Percentiles rank a stretch among this genome's conserved stretches.
These are phyloP conservation scores for Myrica gale DNA, from an alignment of 306 rosid species.

Conservation along the genomic window DNA sequence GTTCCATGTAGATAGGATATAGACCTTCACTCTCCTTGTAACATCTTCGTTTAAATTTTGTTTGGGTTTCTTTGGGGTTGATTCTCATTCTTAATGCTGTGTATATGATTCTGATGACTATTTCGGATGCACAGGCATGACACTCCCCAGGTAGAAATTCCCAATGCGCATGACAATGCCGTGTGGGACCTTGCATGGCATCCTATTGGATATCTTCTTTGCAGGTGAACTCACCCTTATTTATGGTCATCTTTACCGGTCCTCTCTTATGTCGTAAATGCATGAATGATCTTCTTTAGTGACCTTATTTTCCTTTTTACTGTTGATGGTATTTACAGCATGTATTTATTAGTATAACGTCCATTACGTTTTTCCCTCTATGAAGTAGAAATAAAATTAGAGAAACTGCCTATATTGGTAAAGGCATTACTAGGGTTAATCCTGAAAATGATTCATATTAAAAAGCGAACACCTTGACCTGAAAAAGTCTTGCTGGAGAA, in stretches of 20 bases:
- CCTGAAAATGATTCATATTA: not conserved
- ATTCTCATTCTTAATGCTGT: not conserved
- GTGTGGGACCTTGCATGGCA: conserved; percentile 99
- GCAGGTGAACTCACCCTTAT: conserved; percentile 62
- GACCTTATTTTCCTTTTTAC: not conserved
- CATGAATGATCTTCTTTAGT: not conserved
- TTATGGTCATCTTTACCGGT: conserved; percentile 10
- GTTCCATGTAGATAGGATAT: not conserved
- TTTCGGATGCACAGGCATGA: conserved; percentile 70
- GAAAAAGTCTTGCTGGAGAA: not conserved
- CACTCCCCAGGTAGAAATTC: conserved; percentile 88
- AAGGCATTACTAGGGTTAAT: not conserved
- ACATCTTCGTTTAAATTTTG: not conserved
- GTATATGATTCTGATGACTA: conserved; percentile 17
- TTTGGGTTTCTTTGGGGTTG: conserved; percentile 14
- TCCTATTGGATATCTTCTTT: conserved; percentile 96
- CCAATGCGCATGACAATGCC: conserved; percentile 82
- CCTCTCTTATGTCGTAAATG: not conserved
- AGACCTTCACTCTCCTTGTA: not conserved
- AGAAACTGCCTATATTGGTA: not conserved
- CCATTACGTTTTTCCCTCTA: not conserved
- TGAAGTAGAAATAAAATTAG: not conserved
- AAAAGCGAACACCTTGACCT: not conserved
- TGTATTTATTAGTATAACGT: not conserved
- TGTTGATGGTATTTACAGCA: not conserved